Evolutionary conservation across 23 red algal genomes (phyloP).

Genomic region (Cyanidioschyzon merolae): DNA sequence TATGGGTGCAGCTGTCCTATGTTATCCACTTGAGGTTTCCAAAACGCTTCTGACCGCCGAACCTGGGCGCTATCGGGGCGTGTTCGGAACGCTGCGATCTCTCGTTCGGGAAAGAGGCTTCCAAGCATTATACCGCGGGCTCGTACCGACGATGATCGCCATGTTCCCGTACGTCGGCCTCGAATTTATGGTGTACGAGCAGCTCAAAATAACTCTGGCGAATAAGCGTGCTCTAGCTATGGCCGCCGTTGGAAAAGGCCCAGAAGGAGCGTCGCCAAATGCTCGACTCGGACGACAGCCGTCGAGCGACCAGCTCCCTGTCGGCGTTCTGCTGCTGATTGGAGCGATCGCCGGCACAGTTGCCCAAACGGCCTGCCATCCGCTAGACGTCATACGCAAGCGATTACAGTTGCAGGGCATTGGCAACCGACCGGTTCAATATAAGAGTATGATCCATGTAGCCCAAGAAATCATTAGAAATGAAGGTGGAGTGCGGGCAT

Average conservation of each 20-base stretch:
- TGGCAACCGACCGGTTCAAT: slow-evolving; percentile 64
- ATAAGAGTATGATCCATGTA: slow-evolving; percentile 54
- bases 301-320: slow-evolving; percentile 33
- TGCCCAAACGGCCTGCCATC: slow-evolving; percentile 83
- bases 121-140: slow-evolving; percentile 57
- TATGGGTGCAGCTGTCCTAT: slow-evolving; percentile 57
- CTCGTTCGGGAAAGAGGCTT: slow-evolving; percentile 42
- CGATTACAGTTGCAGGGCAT: slow-evolving; percentile 84
- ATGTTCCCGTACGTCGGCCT: slow-evolving; percentile 98
- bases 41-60: slow-evolving; percentile 87
- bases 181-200: slow-evolving; percentile 94
- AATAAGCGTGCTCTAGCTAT: neutral
- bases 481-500: slow-evolving; percentile 40
- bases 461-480: slow-evolving; percentile 40
- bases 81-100: slow-evolving; percentile 29
- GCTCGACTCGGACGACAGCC: neutral
- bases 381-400: slow-evolving; percentile 80
- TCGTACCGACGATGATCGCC: slow-evolving; percentile 74
- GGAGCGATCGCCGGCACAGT: slow-evolving; percentile 69
- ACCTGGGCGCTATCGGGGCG: slow-evolving; percentile 50
- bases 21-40: slow-evolving; percentile 76
- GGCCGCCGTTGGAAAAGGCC: neutral
- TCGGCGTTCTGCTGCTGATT: slow-evolving; percentile 44
- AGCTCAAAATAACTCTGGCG: slow-evolving; percentile 47
- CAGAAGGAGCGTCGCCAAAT: slow-evolving; percentile 13